Conservation (phyloP, 768 basidiomycete genomes). For the Serendipita indica region DNA sequence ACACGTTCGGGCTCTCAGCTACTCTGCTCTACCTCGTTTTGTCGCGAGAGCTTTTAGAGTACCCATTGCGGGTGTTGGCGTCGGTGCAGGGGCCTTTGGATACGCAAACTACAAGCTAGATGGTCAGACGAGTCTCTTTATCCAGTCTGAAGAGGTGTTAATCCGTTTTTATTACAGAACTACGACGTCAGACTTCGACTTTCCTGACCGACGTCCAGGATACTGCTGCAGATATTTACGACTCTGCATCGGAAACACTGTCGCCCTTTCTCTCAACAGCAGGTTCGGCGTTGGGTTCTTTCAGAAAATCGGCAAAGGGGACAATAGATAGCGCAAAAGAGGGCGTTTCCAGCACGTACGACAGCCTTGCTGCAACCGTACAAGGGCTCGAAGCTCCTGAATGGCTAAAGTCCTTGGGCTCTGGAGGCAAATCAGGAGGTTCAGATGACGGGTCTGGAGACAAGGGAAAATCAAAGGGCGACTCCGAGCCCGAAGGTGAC, state of each 20-base stretch:
- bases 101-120: slow-evolving; percentile 97
- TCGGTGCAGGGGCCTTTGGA: slow-evolving; percentile 80
- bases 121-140: slow-evolving; percentile 34
- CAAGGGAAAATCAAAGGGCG: slow-evolving; percentile 14
- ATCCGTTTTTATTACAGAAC: slow-evolving; percentile 31
- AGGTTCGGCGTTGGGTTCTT: slow-evolving; percentile 21
- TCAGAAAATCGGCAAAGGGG: slow-evolving; percentile 18
- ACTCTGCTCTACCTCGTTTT: slow-evolving; percentile 78
- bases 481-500: slow-evolving; percentile 30
- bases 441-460: background rate
- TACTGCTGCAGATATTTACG: slow-evolving; percentile 53
- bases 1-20: slow-evolving; percentile 65
- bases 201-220: slow-evolving; percentile 56
- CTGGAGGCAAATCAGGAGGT: background rate
- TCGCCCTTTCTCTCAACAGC: slow-evolving; percentile 38
- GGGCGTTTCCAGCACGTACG: slow-evolving; percentile 22
- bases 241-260: slow-evolving; percentile 53
- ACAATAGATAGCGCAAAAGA: slow-evolving; percentile 25
- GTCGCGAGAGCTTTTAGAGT: slow-evolving; percentile 77
- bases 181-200: slow-evolving; percentile 48
- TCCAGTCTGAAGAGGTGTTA: background rate
- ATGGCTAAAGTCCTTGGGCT: background rate
- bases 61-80: slow-evolving; percentile 74
- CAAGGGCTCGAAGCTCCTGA: background rate
- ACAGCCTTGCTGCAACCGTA: background rate